These are phyloP conservation scores for Cystobasidium ongulense DNA, from an alignment of 768 basidiomycete genomes.

Conservation along the genomic window DNA sequence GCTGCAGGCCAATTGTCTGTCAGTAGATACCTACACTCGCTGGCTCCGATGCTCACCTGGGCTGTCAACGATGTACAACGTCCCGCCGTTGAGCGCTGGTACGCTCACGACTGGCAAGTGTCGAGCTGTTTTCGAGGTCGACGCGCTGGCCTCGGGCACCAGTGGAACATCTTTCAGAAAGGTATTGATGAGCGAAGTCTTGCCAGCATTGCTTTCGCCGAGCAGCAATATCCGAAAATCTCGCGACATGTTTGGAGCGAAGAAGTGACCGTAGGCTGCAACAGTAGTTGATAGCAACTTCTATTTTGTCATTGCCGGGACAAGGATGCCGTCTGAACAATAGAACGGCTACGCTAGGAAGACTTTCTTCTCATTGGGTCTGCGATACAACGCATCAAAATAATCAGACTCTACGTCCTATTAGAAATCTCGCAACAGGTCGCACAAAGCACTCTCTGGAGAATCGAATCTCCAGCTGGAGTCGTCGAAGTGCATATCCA, in stretches of 20 bases:
- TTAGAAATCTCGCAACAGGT: constrained; percentile 7
- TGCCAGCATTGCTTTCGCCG: constrained; percentile 16
- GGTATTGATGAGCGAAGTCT: constrained; percentile 17
- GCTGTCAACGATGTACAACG: constrained; percentile 25
- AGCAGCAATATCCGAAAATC: constrained; percentile 17
- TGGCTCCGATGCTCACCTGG: not conserved
- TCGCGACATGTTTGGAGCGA: constrained; percentile 1
- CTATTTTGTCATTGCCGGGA: no score
- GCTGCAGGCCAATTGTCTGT: not conserved
- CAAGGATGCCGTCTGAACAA: no score
- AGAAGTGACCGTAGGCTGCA: not conserved
- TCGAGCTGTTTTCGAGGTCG: not conserved
- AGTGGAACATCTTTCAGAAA: constrained; percentile 20
- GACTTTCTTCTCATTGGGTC: not conserved
- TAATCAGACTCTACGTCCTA: not conserved
- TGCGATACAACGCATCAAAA: not conserved
- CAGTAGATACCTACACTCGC: not conserved
- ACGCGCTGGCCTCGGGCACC: not conserved
- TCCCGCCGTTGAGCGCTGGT: not conserved
- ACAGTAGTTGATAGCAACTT: not conserved
- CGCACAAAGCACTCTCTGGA: not conserved
- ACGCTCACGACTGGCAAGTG: constrained; percentile 21
- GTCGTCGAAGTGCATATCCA: not conserved
- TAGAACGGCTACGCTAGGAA: no score
- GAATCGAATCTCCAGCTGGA: not conserved